phyloP scores from a whole-genome alignment of 2,329 filamentous ascomycete genomes.

The Sporothrix curviconia region DNA sequence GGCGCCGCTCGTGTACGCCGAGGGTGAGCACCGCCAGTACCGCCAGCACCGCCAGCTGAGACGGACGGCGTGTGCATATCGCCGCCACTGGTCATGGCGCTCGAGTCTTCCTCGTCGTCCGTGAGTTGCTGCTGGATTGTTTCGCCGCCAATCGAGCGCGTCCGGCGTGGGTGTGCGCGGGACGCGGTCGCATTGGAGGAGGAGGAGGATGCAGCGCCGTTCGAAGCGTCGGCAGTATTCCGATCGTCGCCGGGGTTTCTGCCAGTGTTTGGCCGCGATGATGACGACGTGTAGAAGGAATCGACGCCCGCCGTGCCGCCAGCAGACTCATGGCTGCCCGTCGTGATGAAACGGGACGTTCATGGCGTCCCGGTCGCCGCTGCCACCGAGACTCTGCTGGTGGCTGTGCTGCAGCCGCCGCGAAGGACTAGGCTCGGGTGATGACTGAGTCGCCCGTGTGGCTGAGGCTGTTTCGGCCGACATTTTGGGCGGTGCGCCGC shows the following conservation, averaged over 20 bases:
- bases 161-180: background rate
- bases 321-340: constrained; percentile 32
- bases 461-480: constrained; percentile 43
- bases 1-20: constrained; percentile 22
- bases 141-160: background rate
- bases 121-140: background rate
- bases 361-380: constrained; percentile 41
- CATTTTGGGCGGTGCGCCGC: constrained; percentile 58
- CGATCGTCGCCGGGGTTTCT: constrained; percentile 16
- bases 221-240: constrained; percentile 25
- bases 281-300: constrained; percentile 42
- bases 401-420: constrained; percentile 17
- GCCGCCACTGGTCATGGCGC: background rate
- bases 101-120: constrained; percentile 4
- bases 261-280: constrained; percentile 19
- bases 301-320: constrained; percentile 45
- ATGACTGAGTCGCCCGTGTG: constrained; percentile 24
- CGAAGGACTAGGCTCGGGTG: constrained; percentile 26
- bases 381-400: constrained; percentile 28
- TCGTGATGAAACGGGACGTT: constrained; percentile 55
- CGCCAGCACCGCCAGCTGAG: background rate
- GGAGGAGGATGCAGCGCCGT: constrained; percentile 20
- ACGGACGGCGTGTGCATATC: background rate
- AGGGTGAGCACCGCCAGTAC: background rate
- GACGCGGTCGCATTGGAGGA: background rate